Evolutionary conservation across 2,329 filamentous ascomycete species (phyloP), one percentile per base, ranked within the genome.

Genomic region (Cercospora sp.): DNA sequence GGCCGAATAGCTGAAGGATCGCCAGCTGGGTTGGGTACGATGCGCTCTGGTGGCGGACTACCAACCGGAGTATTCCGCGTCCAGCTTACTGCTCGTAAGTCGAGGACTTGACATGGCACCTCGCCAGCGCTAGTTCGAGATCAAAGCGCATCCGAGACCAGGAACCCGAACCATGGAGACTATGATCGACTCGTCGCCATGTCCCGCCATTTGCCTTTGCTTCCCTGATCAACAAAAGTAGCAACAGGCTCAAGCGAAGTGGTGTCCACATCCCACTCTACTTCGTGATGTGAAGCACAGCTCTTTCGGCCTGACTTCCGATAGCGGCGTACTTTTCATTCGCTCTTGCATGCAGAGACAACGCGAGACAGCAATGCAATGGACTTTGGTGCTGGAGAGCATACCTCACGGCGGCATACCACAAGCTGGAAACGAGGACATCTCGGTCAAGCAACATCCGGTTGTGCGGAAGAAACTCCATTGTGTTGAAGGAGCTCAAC

Each of bases 1-100:
- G 59, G 60, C n/a, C 10, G 20, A 55, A 28, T 45, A 58, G 30
- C 57, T 33, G 36, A 57, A 33, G 59, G 66, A 68, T 68, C 62
- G 20, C 31, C 58, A 63, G 66, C 63, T 62, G 63, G 66, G 66
- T 28, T 59, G 9, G 16, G 42, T 16, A 53, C 48, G 39, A 36
- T 16, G 33, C 23, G 16, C 20, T 39, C 18, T 20, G 23, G 39
- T 28, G 58, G 30, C 57, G 57, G 48, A 58, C 48, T 64, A 36
- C 42, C 63, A 60, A 33, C 63, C 63, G 57, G 63, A 48, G 30
- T 30, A 60, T 23, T 39, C 63, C 63, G 63, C 57, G 31, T 48
- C 16, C 26, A 51, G 16, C 16, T 28, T 26, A 51, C 28, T 36
- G 30, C n/a, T 59, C 55, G 31, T 36, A 59, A 36, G 20, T 59